Base-by-base conservation (phyloP, 306 rosid species). In the Cicer chorassanicum region DNA sequence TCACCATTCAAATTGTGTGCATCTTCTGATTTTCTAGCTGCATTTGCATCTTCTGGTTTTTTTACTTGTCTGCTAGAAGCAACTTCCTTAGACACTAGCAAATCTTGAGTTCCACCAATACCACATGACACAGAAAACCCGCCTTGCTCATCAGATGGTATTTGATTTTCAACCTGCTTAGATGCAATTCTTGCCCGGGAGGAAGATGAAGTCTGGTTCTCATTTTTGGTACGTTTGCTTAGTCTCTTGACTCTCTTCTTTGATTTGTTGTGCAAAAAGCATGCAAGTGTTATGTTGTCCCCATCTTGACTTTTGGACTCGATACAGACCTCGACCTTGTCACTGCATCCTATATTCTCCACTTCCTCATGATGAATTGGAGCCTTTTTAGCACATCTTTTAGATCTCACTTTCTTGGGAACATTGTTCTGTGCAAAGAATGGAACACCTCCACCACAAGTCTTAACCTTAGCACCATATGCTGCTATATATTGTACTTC, bases 171-270 rank as follows among this genome's bases (percentile, higher is more conserved):
- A 66, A 29, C 60, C 54, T 38, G 53, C 65, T 61, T 76, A 39
- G 76, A 34, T 34, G 39, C 65, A 53, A 11, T 41, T n/a, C 9
- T 50, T 34, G 36, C 45, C 12, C 49, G 3, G 36, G 66, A 29
- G 29, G 54, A 36, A 57, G 50, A 12, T 42, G 65, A 76, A 36
- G 57, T 57, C 63, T 61, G 70, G 46, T 66, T 56, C 50, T 5
- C 49, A 46, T 9, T 71, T 77, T 70, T 42, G 12, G 59, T 36
- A 73, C n/a, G 72, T 45, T 49, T 65, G 60, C 73, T 70, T 41
- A 49, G 82, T 84, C 66, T 78, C 82, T 89, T 70, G 36, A 49
- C 81, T 84, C 66, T 78, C 83, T 89, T 86, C 84, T 80, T 83
- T 15, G 80, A 61, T 80, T 48, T 78, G 50, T 75, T 74, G 34